Conservation (phyloP, 1,284 basidiomycete species). For the Austroboletus novae-zelandiae region DNA sequence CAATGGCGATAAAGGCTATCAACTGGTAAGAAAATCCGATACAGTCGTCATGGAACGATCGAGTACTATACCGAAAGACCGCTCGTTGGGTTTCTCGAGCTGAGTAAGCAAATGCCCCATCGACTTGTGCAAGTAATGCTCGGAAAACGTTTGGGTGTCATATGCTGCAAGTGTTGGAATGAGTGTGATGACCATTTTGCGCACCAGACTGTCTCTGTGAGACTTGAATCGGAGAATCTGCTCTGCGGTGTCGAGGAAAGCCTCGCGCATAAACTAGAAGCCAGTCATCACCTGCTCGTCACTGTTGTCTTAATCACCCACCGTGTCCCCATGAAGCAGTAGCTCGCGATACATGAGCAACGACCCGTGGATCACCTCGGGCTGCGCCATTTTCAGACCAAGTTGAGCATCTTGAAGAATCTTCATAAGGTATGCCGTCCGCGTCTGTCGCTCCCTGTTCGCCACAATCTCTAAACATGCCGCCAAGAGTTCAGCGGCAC, state of each 20-base stretch:
- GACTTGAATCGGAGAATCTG: constrained; percentile 87
- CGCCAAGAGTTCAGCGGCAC: constrained; percentile 86
- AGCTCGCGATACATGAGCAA: constrained; percentile 91
- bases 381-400: constrained; percentile 78
- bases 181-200: constrained; percentile 91
- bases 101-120: constrained; percentile 90
- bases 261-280: constrained; percentile 87
- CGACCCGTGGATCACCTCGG: constrained; percentile 91
- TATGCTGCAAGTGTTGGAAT: constrained; percentile 95
- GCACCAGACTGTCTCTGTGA: constrained; percentile 84
- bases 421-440: constrained; percentile 70
- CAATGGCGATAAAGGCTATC: constrained; percentile 92
- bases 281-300: constrained; percentile 1
- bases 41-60: background rate
- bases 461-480: constrained; percentile 87
- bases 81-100: constrained; percentile 86
- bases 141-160: constrained; percentile 87
- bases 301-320: constrained; percentile 33
- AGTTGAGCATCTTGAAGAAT: constrained; percentile 88
- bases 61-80: constrained; percentile 79
- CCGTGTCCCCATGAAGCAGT: constrained; percentile 90
- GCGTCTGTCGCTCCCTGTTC: constrained; percentile 63
- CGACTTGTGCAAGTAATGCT: constrained; percentile 85
- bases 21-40: constrained; percentile 7
- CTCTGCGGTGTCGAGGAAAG: constrained; percentile 87